Conservation (phyloP, 305 asterid genomes). For the Nicotiana rustica region DNA sequence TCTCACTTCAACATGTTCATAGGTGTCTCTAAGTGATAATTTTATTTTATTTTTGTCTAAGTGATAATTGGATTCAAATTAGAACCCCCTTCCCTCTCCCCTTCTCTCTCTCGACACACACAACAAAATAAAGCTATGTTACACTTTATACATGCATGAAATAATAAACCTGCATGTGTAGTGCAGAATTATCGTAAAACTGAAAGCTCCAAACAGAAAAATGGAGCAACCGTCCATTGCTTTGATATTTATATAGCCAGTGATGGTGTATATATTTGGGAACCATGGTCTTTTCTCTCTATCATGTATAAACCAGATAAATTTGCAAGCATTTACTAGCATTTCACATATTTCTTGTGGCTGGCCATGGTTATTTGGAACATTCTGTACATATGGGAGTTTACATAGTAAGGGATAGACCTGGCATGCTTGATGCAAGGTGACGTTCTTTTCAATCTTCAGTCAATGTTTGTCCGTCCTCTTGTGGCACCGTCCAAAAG, state of each 20-base stretch:
- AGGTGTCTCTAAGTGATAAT: background rate
- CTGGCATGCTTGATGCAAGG: constrained; percentile 25
- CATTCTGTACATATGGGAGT: constrained; percentile 4
- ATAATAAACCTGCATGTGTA: background rate
- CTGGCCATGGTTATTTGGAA: background rate
- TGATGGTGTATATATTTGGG: background rate
- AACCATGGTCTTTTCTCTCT: background rate
- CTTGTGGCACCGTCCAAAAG: background rate
- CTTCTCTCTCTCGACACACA: background rate
- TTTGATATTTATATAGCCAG: background rate
- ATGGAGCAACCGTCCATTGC: background rate
- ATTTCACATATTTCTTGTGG: constrained; percentile 12
- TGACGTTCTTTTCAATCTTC: background rate
- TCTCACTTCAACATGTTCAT: background rate
- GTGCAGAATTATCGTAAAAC: background rate
- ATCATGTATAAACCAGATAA: background rate
- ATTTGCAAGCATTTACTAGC: background rate
- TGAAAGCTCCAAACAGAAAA: background rate
- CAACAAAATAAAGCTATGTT: background rate
- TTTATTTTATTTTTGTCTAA: no score
- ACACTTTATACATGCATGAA: background rate
- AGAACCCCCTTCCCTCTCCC: background rate
- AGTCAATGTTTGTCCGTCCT: background rate
- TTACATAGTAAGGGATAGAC: constrained; percentile 8
- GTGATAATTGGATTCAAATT: background rate